phyloP scores from a whole-genome alignment of 768 basidiomycete species.

The Hericium rajendrae region DNA sequence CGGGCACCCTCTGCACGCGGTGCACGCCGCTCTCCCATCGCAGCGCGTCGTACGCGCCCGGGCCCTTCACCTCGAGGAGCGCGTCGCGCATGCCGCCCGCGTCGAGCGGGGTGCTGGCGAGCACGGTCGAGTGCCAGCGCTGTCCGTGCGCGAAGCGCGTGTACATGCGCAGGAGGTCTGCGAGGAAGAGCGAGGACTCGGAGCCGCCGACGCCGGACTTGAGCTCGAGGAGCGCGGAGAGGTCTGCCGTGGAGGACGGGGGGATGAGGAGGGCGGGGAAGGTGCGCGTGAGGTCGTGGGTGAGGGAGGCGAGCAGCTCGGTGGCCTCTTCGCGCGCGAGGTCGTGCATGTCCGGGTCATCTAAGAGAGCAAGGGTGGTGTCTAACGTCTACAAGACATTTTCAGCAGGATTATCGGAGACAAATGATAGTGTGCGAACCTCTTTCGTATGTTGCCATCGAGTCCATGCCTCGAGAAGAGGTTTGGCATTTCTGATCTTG shows the following conservation, averaged over 20 bases:
- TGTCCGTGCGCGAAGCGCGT: constrained; percentile 44
- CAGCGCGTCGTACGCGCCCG: constrained; percentile 68
- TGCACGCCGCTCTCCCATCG: constrained; percentile 95
- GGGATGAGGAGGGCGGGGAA: constrained; percentile 73
- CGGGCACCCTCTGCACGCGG: constrained; percentile 88
- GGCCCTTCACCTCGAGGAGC: constrained; percentile 68
- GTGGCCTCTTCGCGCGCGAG: constrained; percentile 9
- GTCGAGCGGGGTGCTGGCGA: constrained; percentile 49
- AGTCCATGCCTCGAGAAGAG: neutral
- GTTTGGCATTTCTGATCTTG: neutral
- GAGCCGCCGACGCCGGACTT: constrained; percentile 91
- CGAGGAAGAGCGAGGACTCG: constrained; percentile 76
- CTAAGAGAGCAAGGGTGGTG: constrained; percentile 8
- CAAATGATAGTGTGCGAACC: neutral
- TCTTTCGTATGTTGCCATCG: neutral
- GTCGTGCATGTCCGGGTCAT: constrained; percentile 11
- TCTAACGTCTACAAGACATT: constrained; percentile 6
- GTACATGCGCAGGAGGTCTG: constrained; percentile 78
- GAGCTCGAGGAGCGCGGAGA: constrained; percentile 80
- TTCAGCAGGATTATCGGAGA: neutral
- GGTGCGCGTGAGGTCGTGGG: constrained; percentile 23
- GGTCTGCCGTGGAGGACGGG: constrained; percentile 47
- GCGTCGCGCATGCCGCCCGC: constrained; percentile 70
- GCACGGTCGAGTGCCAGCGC: constrained; percentile 54
- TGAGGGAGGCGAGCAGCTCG: constrained; percentile 3